phyloP scores from a whole-genome alignment of 306 rosid genomes.

The Abrus precatorius region DNA sequence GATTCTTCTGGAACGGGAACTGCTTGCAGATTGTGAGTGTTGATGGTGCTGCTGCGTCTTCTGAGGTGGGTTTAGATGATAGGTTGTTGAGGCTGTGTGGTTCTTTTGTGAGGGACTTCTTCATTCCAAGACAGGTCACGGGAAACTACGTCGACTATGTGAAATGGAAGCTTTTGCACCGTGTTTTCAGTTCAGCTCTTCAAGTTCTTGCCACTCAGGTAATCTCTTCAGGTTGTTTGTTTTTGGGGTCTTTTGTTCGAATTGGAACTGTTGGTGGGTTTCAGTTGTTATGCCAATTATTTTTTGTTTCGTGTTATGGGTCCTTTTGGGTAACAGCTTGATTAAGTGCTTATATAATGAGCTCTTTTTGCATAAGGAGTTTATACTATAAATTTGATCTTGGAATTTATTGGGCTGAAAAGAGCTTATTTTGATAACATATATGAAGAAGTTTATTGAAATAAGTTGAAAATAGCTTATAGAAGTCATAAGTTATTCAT shows the following conservation, averaged over 20 bases:
- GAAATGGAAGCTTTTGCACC: constrained; percentile 89
- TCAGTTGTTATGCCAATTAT: background rate
- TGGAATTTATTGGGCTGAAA: no score
- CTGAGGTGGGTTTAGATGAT: constrained; percentile 50
- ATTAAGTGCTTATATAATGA: no score
- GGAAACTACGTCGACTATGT: constrained; percentile 71
- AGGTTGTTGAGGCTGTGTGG: constrained; percentile 47
- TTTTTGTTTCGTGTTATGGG: background rate
- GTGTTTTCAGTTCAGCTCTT: constrained; percentile 91
- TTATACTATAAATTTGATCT: no score
- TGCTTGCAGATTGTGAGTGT: constrained; percentile 67
- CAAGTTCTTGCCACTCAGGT: constrained; percentile 98
- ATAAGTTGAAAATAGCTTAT: no score
- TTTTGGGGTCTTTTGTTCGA: background rate
- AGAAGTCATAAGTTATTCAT: no score
- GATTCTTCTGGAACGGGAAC: constrained; percentile 79
- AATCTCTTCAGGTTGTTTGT: background rate
- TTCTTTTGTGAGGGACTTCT: constrained; percentile 62
- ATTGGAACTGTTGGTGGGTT: background rate
- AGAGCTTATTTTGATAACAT: no score
- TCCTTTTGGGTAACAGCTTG: no score
- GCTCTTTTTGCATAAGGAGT: no score
- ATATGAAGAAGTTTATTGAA: no score
- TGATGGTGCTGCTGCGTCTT: constrained; percentile 49
- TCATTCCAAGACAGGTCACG: constrained; percentile 74